phyloP scores from a whole-genome alignment of 176 grass and related monocot species.

The Phoenix roebelenii region DNA sequence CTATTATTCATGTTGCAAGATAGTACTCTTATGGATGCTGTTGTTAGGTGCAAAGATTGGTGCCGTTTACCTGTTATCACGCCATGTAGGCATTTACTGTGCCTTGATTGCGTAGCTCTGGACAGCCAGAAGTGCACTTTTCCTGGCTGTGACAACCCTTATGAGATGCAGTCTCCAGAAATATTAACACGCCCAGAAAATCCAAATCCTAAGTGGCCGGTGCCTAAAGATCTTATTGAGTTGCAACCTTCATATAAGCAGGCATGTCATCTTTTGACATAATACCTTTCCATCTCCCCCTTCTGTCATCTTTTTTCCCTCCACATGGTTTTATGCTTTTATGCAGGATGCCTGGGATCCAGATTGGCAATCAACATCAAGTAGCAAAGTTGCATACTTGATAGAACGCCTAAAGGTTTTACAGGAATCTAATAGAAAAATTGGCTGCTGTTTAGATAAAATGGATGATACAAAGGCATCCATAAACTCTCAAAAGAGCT shows the following conservation, averaged over 20 bases:
- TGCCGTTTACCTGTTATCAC: conserved; percentile 91
- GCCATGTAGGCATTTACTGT: conserved; percentile 80
- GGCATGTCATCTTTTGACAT: conserved; percentile 22
- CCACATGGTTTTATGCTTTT: neutral
- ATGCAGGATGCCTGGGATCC: conserved; percentile 91
- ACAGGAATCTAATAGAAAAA: conserved; percentile 36
- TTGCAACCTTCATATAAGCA: conserved; percentile 98
- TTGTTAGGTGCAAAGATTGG: conserved; percentile 68
- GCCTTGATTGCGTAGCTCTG: conserved; percentile 84
- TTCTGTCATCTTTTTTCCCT: too few species aligned
- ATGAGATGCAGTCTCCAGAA: conserved; percentile 96
- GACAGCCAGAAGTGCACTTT: conserved; percentile 86
- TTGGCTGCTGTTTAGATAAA: conserved; percentile 26
- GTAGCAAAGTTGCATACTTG: conserved; percentile 94
- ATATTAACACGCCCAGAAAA: conserved; percentile 71
- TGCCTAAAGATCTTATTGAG: conserved; percentile 98
- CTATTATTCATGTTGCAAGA: neutral
- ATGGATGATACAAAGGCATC: conserved; percentile 19
- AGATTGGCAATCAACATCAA: conserved; percentile 91
- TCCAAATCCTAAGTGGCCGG: conserved; percentile 97
- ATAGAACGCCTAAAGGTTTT: conserved; percentile 61
- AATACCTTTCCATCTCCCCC: neutral
- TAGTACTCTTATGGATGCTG: conserved; percentile 4
- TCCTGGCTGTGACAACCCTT: conserved; percentile 58
- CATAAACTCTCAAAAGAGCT: conserved; percentile 18